Percentiles rank a stretch among this genome's conserved stretches.
phyloP scores from a whole-genome alignment of 2,329 filamentous ascomycete species.

The Cucurbitaria berberidis region DNA sequence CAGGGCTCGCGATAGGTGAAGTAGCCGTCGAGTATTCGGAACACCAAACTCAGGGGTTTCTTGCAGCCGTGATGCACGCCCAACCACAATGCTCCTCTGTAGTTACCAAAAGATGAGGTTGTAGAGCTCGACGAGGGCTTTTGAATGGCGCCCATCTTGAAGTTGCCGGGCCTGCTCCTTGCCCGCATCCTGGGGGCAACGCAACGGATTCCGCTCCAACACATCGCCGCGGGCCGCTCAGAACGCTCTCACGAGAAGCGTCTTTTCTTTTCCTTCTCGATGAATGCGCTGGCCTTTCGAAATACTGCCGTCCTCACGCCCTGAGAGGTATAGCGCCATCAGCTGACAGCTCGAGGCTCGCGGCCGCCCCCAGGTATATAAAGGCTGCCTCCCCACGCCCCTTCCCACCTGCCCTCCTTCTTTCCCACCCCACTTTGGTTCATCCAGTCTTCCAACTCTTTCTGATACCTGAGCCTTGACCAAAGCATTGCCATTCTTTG shows the following conservation, averaged over 20 bases:
- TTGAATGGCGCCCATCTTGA: conserved; percentile 15
- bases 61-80: conserved; percentile 27
- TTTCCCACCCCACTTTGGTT: conserved; percentile 16
- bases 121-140: conserved; percentile 29
- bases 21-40: conserved; percentile 15
- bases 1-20: conserved; percentile 9
- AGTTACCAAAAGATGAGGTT: conserved; percentile 11
- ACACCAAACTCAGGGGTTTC: conserved; percentile 15
- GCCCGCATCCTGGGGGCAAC: conserved; percentile 5
- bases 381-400: conserved; percentile 10
- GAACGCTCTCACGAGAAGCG: conserved; percentile 4
- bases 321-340: conserved; percentile 13
- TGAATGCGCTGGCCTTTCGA: conserved; percentile 7
- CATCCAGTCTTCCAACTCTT: conserved; percentile 13
- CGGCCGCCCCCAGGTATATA: conserved; percentile 12
- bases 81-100: conserved; percentile 4
- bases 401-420: conserved; percentile 20
- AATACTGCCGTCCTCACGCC: conserved; percentile 13
- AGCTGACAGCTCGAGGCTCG: conserved; percentile 8
- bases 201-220: conserved; percentile 1
- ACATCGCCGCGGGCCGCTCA: conserved; percentile 1
- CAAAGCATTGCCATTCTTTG: conserved; percentile 25
- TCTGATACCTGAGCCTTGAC: conserved; percentile 26
- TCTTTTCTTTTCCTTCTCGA: conserved; percentile 5
- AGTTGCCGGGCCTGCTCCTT: conserved; percentile 1